Evolutionary conservation across 2,329 filamentous ascomycete genomes (phyloP), one percentile per base, ranked within the genome.

Genomic region (Xylariomycetidae sp.): DNA sequence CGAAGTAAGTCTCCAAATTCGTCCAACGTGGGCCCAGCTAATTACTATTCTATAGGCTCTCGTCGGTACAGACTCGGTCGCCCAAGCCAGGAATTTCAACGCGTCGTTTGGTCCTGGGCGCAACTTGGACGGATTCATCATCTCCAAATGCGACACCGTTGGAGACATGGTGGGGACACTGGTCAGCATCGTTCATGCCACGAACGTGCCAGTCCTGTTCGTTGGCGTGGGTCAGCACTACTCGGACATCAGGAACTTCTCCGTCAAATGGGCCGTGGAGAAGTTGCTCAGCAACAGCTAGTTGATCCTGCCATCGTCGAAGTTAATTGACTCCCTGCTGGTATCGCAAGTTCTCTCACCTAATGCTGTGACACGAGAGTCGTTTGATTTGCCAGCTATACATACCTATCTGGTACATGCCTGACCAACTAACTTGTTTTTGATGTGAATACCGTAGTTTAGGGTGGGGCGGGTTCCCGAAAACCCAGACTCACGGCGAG

Each of bases 91-190:
- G 51, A 95, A 95, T 64, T 98, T 98, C 68, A 95, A 95, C 56
- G 79, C 82, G 23, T 85, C 86, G 2, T 96, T 98, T 63, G 93
- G 92, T 19, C 70, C 76, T 5, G 80, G 79, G 10, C 72, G 90
- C 37, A 76, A 76, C 18, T 72, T 98, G 23, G 93, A 98, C 61
- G 92, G 92, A 5, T 98, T 98, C 61, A 95, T 98, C 56, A 95
- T 98, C 50, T 90, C 83, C 40, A 98, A 98, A 63, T 96, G 92
- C 59, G 92, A 98, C 64, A 98, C 92, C 0, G 93, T 98, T 23
- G 93, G 92, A n/a, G 90, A 95, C 64, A 96, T 96, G 89, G 88
- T 95, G 26, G 88, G 75, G 48, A 95, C 90, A 3, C 68, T 98
- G 43, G 92, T 98, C 42, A 95, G 86, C 57, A 90, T 98, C 69